Evolutionary conservation across 169 alveolate species (phyloP).

Genomic region (Amoebophrya sp.): DNA sequence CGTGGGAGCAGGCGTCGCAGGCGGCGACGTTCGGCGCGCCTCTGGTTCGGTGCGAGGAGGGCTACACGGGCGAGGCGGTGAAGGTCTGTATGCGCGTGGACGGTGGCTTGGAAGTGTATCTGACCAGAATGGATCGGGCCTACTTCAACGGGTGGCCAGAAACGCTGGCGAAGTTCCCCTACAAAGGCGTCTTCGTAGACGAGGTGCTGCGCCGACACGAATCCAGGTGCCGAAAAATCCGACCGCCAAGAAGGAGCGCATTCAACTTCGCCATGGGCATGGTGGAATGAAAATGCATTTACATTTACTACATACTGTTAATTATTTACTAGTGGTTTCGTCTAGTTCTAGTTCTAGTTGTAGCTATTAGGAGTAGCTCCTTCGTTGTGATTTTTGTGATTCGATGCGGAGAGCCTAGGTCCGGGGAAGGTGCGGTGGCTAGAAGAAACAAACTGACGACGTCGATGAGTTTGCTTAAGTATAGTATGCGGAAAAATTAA

Average conservation of each 20-base stretch:
- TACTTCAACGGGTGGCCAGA: not conserved
- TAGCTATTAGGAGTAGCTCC: too few relatives aligned
- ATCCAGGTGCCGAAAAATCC: not conserved
- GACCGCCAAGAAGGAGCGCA: not conserved
- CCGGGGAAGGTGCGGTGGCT: too few relatives aligned
- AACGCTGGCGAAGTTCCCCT: not conserved
- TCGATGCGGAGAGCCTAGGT: too few relatives aligned
- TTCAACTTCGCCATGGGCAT: not conserved
- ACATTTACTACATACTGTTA: too few relatives aligned
- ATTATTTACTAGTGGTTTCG: too few relatives aligned
- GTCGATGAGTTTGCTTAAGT: not conserved
- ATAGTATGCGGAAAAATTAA: not conserved
- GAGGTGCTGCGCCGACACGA: not conserved
- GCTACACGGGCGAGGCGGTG: not conserved
- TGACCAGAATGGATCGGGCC: not conserved
- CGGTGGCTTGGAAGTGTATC: not conserved
- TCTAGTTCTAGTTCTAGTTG: too few relatives aligned
- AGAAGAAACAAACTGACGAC: not conserved
- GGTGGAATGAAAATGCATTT: too few relatives aligned
- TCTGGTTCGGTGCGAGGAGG: not conserved
- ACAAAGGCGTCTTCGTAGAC: not conserved
- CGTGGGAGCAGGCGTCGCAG: too few relatives aligned
- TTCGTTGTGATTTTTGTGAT: too few relatives aligned
- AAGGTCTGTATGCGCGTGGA: not conserved
- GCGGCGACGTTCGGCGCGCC: not conserved